A percentile compares a stretch with the other conserved stretches of the same genome.
These are phyloP conservation scores for Orychophragmus violaceus DNA, from an alignment of 345 rosid species.

Conservation along the genomic window DNA sequence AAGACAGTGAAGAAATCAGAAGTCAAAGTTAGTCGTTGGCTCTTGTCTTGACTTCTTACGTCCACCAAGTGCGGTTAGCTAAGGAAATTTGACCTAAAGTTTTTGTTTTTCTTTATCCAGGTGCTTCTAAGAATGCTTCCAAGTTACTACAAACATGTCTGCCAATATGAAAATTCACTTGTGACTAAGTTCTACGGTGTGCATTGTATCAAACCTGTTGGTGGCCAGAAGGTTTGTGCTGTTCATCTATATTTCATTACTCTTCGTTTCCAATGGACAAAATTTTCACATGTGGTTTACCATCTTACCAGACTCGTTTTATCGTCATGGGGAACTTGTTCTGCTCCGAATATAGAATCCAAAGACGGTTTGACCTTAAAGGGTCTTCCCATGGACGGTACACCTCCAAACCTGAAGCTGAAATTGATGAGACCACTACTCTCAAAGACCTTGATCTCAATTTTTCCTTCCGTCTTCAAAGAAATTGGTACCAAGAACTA, in stretches of 20 bases:
- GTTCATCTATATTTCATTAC: too few relatives aligned
- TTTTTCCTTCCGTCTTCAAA: slow-evolving; percentile 75
- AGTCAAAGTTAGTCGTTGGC: slow-evolving; percentile 77
- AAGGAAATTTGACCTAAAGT: too few relatives aligned
- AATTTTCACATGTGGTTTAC: slow-evolving; percentile 18
- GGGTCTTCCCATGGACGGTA: slow-evolving; percentile 96
- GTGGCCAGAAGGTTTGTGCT: slow-evolving; percentile 81
- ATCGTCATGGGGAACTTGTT: slow-evolving; percentile 97
- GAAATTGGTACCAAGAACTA: slow-evolving; percentile 80
- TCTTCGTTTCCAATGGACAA: not conserved
- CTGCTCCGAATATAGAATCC: slow-evolving; percentile 91
- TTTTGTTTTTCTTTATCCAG: slow-evolving; percentile 36
- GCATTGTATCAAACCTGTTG: slow-evolving; percentile 92
- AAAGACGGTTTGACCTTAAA: slow-evolving; percentile 91
- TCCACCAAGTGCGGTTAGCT: not conserved
- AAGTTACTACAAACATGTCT: slow-evolving; percentile 73
- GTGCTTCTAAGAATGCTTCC: slow-evolving; percentile 91
- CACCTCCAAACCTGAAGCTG: slow-evolving; percentile 74
- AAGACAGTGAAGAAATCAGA: slow-evolving; percentile 97
- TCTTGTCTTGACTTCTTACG: slow-evolving; percentile 23
- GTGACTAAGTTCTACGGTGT: slow-evolving; percentile 94
- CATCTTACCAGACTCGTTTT: slow-evolving; percentile 67
- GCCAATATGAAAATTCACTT: slow-evolving; percentile 66
- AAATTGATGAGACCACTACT: slow-evolving; percentile 96
- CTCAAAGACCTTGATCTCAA: slow-evolving; percentile 94